phyloP scores from a whole-genome alignment of 139 green algal genomes.

The Dunaliella primolecta region DNA sequence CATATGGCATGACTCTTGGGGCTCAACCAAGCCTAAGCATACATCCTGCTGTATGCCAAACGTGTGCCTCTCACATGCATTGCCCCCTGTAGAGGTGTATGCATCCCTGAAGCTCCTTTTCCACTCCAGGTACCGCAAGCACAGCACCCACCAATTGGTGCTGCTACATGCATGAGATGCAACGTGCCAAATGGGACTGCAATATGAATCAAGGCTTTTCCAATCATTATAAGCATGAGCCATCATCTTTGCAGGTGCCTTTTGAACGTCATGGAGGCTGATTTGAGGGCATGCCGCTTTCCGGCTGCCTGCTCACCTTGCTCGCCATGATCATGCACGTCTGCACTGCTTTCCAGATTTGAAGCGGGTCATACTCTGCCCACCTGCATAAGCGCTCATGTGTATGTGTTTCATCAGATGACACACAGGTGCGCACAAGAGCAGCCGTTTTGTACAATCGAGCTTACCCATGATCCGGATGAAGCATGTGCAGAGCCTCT shows the following conservation, averaged over 20 bases:
- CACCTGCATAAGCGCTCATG: constrained; percentile 59
- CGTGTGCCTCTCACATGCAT: too few relatives aligned
- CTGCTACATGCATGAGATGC: background rate
- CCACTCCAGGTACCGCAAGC: background rate
- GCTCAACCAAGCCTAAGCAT: too few relatives aligned
- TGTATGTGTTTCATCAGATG: background rate
- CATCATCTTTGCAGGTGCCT: constrained; percentile 26
- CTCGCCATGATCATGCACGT: constrained; percentile 54
- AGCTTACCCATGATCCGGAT: constrained; percentile 68
- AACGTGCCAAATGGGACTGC: background rate
- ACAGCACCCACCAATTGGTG: background rate
- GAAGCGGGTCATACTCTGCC: constrained; percentile 88
- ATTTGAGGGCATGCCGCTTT: background rate
- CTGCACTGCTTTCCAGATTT: constrained; percentile 70
- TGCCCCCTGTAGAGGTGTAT: too few relatives aligned
- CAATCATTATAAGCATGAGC: too few relatives aligned
- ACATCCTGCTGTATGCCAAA: too few relatives aligned
- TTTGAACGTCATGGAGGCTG: background rate
- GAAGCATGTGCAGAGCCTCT: constrained; percentile 56
- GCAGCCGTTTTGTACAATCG: too few relatives aligned
- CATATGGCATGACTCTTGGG: too few relatives aligned
- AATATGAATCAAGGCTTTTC: too few relatives aligned
- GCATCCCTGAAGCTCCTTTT: too few relatives aligned
- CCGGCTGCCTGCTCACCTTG: background rate
- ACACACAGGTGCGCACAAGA: background rate